Evolutionary conservation across 225 moss, liverwort and hornwort genomes (phyloP).

Genomic region (Physcomitrium patens): DNA sequence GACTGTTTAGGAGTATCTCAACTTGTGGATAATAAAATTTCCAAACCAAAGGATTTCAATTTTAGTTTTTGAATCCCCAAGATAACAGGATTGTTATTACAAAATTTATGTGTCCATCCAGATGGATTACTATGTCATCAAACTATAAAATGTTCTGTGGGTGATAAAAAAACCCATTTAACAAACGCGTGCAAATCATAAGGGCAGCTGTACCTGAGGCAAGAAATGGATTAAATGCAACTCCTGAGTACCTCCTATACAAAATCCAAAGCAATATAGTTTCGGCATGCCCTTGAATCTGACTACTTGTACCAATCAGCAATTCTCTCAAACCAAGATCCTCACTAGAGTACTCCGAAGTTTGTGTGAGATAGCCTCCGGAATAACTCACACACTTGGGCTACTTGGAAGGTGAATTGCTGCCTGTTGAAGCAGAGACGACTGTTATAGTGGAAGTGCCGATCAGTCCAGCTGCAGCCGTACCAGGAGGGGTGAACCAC

Average conservation of each 20-base stretch:
- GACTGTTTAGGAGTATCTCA: too few relatives aligned
- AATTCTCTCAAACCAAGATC: not conserved
- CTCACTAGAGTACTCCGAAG: not conserved
- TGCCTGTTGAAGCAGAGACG: conserved; percentile 23
- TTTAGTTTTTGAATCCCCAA: too few relatives aligned
- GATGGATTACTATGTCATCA: conserved; percentile 10
- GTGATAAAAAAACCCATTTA: conserved; percentile 16
- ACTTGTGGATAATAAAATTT: too few relatives aligned
- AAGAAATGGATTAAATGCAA: not conserved
- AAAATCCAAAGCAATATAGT: not conserved
- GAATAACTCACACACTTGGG: not conserved
- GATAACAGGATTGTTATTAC: too few relatives aligned
- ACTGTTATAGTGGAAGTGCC: conserved; percentile 10
- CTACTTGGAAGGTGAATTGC: not conserved
- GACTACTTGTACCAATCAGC: not conserved
- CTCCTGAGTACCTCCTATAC: conserved; percentile 29
- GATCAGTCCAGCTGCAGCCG: conserved; percentile 3
- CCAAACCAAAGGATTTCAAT: too few relatives aligned
- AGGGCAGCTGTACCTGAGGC: not conserved
- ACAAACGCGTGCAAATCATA: conserved; percentile 22
- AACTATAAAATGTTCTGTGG: conserved; percentile 13
- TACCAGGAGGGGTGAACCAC: conserved; percentile 56
- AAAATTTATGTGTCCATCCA: conserved; percentile 24
- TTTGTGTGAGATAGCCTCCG: not conserved
- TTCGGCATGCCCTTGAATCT: conserved; percentile 9